Evolutionary conservation across 2,329 filamentous ascomycete species (phyloP).

Genomic region (Aureobasidium sp.): DNA sequence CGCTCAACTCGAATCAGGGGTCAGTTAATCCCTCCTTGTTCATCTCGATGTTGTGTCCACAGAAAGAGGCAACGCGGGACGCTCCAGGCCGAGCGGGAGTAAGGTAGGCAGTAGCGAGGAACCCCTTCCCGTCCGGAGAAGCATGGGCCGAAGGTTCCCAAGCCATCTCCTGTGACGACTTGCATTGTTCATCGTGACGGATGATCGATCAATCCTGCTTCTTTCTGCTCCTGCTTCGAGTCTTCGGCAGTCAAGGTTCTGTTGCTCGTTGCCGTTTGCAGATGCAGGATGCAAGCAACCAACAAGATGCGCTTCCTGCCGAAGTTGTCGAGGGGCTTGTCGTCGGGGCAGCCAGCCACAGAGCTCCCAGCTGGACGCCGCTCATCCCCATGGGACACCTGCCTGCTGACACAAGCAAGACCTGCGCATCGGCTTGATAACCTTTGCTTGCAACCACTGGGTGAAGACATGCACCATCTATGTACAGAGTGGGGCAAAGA

Average conservation of each 20-base stretch:
- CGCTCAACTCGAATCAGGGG: not conserved
- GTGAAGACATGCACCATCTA: not conserved
- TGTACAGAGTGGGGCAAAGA: not conserved
- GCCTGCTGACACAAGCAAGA: slow-evolving; percentile 6
- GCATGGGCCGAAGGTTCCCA: slow-evolving; percentile 13
- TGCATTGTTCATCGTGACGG: not conserved
- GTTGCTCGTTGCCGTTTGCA: not conserved
- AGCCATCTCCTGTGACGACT: slow-evolving; percentile 4
- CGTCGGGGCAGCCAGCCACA: not conserved
- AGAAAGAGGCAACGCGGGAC: slow-evolving; percentile 12
- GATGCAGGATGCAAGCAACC: not conserved
- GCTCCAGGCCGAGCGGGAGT: slow-evolving; percentile 15
- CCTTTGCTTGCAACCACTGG: not conserved
- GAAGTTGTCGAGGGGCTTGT: not conserved
- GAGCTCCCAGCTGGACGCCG: not conserved
- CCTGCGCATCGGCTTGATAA: not conserved
- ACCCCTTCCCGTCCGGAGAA: slow-evolving; percentile 3
- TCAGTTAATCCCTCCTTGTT: not conserved
- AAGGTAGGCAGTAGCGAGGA: slow-evolving; percentile 2
- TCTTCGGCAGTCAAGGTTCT: not conserved
- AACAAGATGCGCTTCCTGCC: not conserved
- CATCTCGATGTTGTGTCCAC: not conserved
- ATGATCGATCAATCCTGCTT: slow-evolving; percentile 2
- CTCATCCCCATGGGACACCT: not conserved
- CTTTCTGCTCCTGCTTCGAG: not conserved